phyloP scores from a whole-genome alignment of 169 alveolate species.

The Cryptosporidium bovis region DNA sequence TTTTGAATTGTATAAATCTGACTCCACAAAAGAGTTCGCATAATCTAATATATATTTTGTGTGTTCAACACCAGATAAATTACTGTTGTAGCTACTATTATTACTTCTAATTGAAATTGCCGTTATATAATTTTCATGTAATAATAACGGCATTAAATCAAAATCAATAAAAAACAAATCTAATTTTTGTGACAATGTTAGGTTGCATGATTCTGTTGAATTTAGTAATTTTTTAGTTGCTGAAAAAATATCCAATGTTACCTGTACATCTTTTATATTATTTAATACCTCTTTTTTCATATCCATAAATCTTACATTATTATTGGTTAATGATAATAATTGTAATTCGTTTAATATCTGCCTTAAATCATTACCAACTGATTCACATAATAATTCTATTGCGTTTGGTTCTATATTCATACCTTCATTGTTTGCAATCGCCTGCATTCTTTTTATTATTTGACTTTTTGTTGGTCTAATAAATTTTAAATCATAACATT shows the following conservation, averaged over 20 bases:
- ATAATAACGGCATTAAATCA: conserved; percentile 92
- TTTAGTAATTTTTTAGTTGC: conserved; percentile 87
- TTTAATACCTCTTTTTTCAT: conserved; percentile 80
- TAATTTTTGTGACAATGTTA: conserved; percentile 80
- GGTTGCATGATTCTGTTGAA: conserved; percentile 79
- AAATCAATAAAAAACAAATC: conserved; percentile 94
- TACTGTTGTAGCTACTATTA: conserved; percentile 75
- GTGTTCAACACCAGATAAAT: conserved; percentile 78
- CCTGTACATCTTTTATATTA: conserved; percentile 85
- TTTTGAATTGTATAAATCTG: conserved; percentile 85
- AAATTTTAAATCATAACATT: conserved; percentile 94
- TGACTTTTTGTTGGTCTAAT: conserved; percentile 86
- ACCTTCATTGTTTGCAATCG: conserved; percentile 90
- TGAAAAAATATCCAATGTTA: conserved; percentile 87
- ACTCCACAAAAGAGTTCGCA: conserved; percentile 86
- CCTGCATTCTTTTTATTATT: conserved; percentile 85
- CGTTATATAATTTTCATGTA: conserved; percentile 92
- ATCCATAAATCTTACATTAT: conserved; percentile 79
- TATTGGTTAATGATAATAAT: conserved; percentile 82
- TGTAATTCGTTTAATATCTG: conserved; percentile 91
- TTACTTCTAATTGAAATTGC: conserved; percentile 76
- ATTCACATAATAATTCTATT: conserved; percentile 88
- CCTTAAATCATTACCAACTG: conserved; percentile 93
- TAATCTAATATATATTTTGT: conserved; percentile 82
- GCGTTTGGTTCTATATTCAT: conserved; percentile 86